Evolutionary conservation across 192 early-diverging fungal species (phyloP), one percentile per base, ranked within the genome.

Genomic region (Backusella australiensis): DNA sequence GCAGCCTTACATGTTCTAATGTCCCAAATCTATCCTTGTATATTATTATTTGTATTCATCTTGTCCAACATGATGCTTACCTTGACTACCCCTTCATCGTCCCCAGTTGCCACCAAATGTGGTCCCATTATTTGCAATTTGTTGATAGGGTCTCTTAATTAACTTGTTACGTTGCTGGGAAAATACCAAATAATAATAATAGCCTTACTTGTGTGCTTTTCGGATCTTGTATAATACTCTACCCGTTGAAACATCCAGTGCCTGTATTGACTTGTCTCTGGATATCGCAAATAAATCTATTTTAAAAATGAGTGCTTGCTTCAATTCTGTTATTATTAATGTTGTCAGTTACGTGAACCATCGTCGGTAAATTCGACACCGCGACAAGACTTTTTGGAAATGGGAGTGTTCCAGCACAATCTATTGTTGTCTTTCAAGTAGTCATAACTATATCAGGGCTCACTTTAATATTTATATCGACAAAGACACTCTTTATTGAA

Each of bases 61-160:
- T 38, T 72, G 52, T 72, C 23, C 7, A n/a, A 39, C 9, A 78
- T n/a, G 26, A 5, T 0, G 34, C 41, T 36, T 80, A 92, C 91
- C 85, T 95, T 96, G 52, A 99, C 91, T 34, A 86, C 81, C 6
- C 98, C 98, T 2, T 83, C 87, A 82, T 99, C 98, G 75, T 99
- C 98, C 11, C 97, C 98, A 1, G 98, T 95, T 0, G 95, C 95
- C 8, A 98, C 63, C 5, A 93, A 84, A 71, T 89, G 85, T 75
- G 92, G 89, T 73, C 88, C 90, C 46, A 99, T 75, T 15, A 87
- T 78, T 19, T 82, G 80, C 65, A 99, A 76, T 21, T 88, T 73
- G 84, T 99, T 97, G 72, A 99, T 88, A 4, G 97, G 88, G 9
- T 92, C 72, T 36, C 80, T 81, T 38, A 17, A 7, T 35, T 19